Evolutionary conservation across 2,329 filamentous ascomycete genomes (phyloP), one percentile per base, ranked within the genome.

Genomic region (Fusarium luffae): DNA sequence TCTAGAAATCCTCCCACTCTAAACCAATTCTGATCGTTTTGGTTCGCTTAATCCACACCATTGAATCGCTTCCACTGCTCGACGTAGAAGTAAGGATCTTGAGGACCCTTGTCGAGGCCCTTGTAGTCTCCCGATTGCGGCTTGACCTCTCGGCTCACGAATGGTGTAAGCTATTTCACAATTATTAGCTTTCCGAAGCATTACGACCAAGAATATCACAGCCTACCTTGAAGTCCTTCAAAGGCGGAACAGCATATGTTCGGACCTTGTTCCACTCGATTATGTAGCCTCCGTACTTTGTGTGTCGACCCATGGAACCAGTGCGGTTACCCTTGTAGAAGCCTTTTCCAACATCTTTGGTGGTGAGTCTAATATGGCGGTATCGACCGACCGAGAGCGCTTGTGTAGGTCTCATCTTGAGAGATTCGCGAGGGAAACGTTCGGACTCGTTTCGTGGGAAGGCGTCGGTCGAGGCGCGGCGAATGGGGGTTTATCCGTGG

Each of bases 321-420:
- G 93, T 91, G 48, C 94, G 87, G 75, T 92, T 98, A 78, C 96
- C 96, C 86, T 98, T 98, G 89, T 99, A 99, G 88, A 91, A 99
- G 73, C 94, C 95, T 78, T 93, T 93, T 79, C 92, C 92, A 79
- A 95, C 91, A 81, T 96, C 91, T 83, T 99, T 99, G 73, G 95
- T 97, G 14, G 93, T 98, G 77, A 99, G 88, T 55, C 87, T 86
- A 63, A 94, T 85, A 77, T 95, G 93, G 81, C 90, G 88, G 76
- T 93, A 87, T 61, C 88, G 87, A 78, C 89, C 83, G 76, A 89
- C 83, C 74, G 87, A 86, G 75, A 97, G 89, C 69, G 83, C 79
- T 76, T 88, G 85, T 18, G 92, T 92, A 59, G 92, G 88, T 79
- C 88, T 86, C 89, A 92, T 93, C 67, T 78, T 82, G 73, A 65